Conservation (phyloP, 768 basidiomycete genomes). For the Russula sp. region DNA sequence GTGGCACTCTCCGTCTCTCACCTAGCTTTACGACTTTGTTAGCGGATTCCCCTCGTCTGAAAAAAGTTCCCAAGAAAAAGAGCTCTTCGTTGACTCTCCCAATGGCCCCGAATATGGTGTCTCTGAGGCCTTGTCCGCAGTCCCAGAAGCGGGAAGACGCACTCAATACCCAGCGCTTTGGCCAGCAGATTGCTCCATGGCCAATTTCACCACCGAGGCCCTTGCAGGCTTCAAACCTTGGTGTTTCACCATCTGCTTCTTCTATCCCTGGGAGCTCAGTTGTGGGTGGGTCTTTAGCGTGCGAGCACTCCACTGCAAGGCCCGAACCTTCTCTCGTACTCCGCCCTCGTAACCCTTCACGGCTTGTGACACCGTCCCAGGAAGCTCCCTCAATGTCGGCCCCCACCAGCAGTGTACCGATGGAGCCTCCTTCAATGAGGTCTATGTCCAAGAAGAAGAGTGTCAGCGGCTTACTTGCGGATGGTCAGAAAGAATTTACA, state of each 20-base stretch:
- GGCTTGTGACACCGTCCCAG: background rate
- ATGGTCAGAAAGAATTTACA: conserved; percentile 1
- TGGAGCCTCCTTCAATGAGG: background rate
- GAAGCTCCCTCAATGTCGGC: background rate
- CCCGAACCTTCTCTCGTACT: background rate
- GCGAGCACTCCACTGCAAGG: background rate
- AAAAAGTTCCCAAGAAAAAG: conserved; percentile 32
- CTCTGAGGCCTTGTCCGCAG: conserved; percentile 43
- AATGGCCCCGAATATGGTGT: conserved; percentile 33
- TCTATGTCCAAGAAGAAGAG: conserved; percentile 4
- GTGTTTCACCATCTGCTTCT: conserved; percentile 1
- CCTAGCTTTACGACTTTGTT: conserved; percentile 24
- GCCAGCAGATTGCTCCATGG: conserved; percentile 61
- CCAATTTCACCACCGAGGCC: conserved; percentile 37
- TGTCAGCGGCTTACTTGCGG: background rate
- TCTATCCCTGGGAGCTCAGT: background rate
- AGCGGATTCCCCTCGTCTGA: conserved; percentile 14
- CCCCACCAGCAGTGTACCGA: background rate
- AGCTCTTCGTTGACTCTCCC: conserved; percentile 27
- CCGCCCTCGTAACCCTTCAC: background rate
- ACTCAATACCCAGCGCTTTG: conserved; percentile 25
- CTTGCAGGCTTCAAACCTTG: conserved; percentile 24
- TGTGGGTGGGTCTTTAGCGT: background rate
- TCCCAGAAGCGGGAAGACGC: conserved; percentile 22
- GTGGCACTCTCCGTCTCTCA: conserved; percentile 28